Conservation (phyloP, 225 moss, liverwort and hornwort species). For the Physcomitrellopsis africana region DNA sequence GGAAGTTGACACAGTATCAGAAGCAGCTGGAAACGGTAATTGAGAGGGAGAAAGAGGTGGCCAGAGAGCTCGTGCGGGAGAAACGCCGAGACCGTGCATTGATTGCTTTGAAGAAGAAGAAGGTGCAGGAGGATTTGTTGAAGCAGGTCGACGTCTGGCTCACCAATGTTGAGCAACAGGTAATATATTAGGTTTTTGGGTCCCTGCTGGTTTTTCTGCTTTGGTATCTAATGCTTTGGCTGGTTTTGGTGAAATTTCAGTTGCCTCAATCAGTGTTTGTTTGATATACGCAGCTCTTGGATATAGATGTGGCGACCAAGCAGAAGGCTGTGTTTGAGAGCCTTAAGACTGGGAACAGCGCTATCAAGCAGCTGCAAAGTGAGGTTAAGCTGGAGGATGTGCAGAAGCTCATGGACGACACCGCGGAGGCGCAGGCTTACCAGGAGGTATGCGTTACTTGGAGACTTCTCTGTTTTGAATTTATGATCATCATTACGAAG, state of each 20-base stretch:
- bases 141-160: slow-evolving; percentile 96
- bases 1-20: slow-evolving; percentile 72
- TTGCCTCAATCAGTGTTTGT: neutral
- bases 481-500: neutral
- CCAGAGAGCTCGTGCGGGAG: slow-evolving; percentile 70
- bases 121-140: slow-evolving; percentile 88
- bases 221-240: neutral
- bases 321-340: slow-evolving; percentile 93
- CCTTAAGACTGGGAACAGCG: slow-evolving; percentile 75
- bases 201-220: slow-evolving; percentile 7
- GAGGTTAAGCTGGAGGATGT: slow-evolving; percentile 88
- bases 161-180: slow-evolving; percentile 87
- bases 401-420: slow-evolving; percentile 87
- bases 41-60: slow-evolving; percentile 82
- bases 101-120: slow-evolving; percentile 85
- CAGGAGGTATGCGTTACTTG: slow-evolving; percentile 71
- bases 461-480: slow-evolving; percentile 22
- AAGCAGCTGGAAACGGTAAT: slow-evolving; percentile 86
- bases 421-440: slow-evolving; percentile 85
- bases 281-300: slow-evolving; percentile 67
- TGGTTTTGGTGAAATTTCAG: neutral
- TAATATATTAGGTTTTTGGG: neutral
- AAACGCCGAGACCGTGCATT: slow-evolving; percentile 86
- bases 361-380: slow-evolving; percentile 84
- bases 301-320: slow-evolving; percentile 81